These are phyloP conservation scores for Eucalyptus fibrosa DNA, from an alignment of 345 rosid species.

Conservation along the genomic window DNA sequence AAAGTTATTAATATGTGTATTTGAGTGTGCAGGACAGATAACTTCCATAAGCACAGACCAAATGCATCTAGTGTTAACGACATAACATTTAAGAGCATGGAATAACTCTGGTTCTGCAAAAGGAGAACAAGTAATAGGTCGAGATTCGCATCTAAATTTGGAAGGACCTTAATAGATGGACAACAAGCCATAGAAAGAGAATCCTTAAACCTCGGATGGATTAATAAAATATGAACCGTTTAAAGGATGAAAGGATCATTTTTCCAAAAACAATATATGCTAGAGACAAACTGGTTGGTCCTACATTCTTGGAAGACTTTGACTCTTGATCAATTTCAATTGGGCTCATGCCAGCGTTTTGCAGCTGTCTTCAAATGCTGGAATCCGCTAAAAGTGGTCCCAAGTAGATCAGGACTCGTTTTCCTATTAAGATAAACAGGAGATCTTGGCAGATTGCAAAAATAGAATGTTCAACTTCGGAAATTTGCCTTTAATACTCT, in stretches of 20 bases:
- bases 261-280: not conserved
- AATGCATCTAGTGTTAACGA: not conserved
- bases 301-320: not conserved
- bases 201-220: not conserved
- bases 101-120: not conserved
- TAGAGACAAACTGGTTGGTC: not conserved
- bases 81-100: not conserved
- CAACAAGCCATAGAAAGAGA: not conserved
- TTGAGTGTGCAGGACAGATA: fast-evolving
- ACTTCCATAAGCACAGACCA: not conserved
- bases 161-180: not conserved
- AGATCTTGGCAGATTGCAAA: not conserved
- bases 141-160: not conserved
- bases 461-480: not conserved
- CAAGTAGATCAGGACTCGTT: not conserved
- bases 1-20: not conserved
- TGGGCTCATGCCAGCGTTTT: not conserved
- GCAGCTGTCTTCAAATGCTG: not conserved
- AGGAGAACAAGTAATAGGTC: not conserved
- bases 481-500: not conserved
- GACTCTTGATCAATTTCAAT: not conserved
- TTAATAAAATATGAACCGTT: not conserved
- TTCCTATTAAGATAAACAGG: not conserved
- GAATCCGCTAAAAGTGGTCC: not conserved
- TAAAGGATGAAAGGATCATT: not conserved